Evolutionary conservation across 441 rosid genomes (phyloP), one percentile per base, ranked within the genome.

Genomic region (Bruguiera hainesii): DNA sequence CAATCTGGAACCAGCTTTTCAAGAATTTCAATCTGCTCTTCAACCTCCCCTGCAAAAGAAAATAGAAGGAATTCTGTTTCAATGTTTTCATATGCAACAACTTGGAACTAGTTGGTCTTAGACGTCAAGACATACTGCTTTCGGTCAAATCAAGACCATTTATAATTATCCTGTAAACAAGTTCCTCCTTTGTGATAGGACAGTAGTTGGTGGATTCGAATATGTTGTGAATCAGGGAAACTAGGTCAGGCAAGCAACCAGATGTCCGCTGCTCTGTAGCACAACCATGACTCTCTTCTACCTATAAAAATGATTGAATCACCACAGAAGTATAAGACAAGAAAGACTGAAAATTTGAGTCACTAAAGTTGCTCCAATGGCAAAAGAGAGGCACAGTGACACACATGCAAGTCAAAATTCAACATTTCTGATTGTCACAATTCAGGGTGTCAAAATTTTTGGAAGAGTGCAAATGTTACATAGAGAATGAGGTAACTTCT

Each of bases 171-270:
- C 81, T 83, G 72, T 83, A 78, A 72, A 83, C 76, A 23, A 85
- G 82, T 77, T 85, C 89, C 71, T 81, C 85, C 73, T 73, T 79
- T 71, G 89, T 81, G 69, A 85, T 76, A 56, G 84, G 58, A 65
- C 78, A 67, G 69, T 61, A 64, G 70, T 73, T 78, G 53, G 55
- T 63, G 8, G 81, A 65, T 70, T 56, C 71, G 65, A 81, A 85
- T 37, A 81, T 71, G 60, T 26, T 62, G 67, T 71, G 67, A 73
- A 85, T 75, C 31, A 69, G 25, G 61, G 78, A 72, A 79, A 81
- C 83, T 29, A 83, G 73, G 60, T 75, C 77, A 28, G 76, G 63
- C 79, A 79, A 70, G 76, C 71, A 31, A 60, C 63, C 59, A 60
- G 79, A 60, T 73, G 72, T 66, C 30, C 51, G 59, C 67, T 16